Base-by-base conservation (phyloP, 148 eudicot species). In the Selenicereus undatus region DNA sequence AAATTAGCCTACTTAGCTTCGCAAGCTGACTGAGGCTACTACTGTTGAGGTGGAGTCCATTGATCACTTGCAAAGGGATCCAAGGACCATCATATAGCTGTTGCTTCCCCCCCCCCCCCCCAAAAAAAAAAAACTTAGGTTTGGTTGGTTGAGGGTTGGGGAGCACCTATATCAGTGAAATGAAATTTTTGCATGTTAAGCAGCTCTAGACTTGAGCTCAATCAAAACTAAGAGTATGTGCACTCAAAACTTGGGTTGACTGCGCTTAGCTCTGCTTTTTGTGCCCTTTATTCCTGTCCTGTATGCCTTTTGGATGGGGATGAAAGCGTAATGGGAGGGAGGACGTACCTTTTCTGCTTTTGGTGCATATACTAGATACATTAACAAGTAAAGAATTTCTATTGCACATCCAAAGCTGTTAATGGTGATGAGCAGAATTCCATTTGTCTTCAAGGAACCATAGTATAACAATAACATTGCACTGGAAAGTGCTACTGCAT, bases 361-460 rank as follows among this genome's bases (percentile, higher is more conserved):
- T 50, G 94, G 77, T 73, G 92, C 88, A 76, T 87, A 89, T 22
- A 87, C 54, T 26, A 88, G 27, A 79, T 66, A 91, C 45, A 89
- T 64, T 65, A 80, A 70, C 54, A 91, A 86, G 86, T 89, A 91
- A 58, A 79, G 39, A n/a, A 80, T 26, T 80, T 91, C 94, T 60
- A 91, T 89, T 20, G 81, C 87, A 74, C 89, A 88, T 77, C 94
- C 94, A 66, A 89, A 79, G 83, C 88, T 87, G 69, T 91, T 91
- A 79, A 91, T 91, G 84, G 85, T 89, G 78, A 89, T 64, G 81
- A 91, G 81, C 76, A 88, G 58, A 66, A 79, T 71, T 64, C 87
- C 94, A 83, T 83, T 74, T 35, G 86, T 78, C 85, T 89, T 91
- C 42, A 91, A 86, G 42, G 84, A 83, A 35, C 88, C 94, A 77